phyloP scores from a whole-genome alignment of 345 rosid species.

The Gossypium raimondii region DNA sequence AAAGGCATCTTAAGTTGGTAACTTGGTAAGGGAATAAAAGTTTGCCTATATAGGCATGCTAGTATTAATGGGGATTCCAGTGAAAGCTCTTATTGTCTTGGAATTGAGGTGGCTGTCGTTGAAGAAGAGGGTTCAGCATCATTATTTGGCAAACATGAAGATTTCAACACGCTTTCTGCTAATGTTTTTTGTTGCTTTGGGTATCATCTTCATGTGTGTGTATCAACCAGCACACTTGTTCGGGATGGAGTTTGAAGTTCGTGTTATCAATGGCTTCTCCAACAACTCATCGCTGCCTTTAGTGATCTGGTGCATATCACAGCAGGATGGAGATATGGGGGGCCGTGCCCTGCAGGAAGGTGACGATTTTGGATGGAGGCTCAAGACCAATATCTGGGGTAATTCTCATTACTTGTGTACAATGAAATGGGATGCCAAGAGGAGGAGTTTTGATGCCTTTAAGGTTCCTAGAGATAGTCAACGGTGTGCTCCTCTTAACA shows the following conservation, averaged over 20 bases:
- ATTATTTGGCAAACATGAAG: constrained; percentile 31
- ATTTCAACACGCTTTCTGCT: constrained; percentile 19
- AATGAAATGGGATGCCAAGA: constrained; percentile 64
- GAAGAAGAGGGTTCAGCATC: not conserved
- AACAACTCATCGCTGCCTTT: constrained; percentile 84
- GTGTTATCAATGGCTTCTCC: constrained; percentile 75
- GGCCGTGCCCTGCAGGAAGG: constrained; percentile 95
- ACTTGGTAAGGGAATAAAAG: not conserved
- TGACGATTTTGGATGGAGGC: constrained; percentile 78
- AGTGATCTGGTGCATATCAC: constrained; percentile 80
- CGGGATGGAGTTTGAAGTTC: constrained; percentile 56
- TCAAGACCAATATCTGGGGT: constrained; percentile 43
- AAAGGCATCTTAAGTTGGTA: not conserved
- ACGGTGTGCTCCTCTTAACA: constrained; percentile 58
- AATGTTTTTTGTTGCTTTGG: constrained; percentile 19
- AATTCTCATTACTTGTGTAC: constrained; percentile 48
- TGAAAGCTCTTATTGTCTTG: not conserved
- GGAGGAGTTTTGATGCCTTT: constrained; percentile 63
- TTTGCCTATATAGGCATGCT: not conserved
- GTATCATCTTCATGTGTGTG: constrained; percentile 30
- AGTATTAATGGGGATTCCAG: not conserved
- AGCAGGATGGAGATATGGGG: constrained; percentile 59
- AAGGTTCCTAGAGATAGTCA: constrained; percentile 45
- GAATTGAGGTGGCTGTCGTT: constrained; percentile 3
- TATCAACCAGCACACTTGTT: constrained; percentile 31